Percentiles rank a stretch among this genome's conserved stretches.
Conservation (phyloP, 768 basidiomycete genomes). For the Saitozyma sp. region DNA sequence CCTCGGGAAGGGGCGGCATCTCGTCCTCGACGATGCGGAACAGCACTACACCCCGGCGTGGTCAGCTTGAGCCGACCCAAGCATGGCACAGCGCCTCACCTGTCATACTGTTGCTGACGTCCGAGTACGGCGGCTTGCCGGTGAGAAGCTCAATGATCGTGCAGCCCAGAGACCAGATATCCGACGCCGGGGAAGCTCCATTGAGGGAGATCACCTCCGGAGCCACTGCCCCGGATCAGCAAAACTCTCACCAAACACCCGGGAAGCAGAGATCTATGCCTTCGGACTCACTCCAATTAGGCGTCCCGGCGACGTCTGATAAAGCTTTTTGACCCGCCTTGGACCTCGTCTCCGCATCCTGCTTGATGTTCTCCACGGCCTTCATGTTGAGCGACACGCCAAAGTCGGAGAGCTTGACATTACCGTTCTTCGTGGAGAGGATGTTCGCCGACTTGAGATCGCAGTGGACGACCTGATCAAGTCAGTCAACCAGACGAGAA, state of each 20-base stretch:
- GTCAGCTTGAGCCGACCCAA: background rate
- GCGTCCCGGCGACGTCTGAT: slow-evolving; percentile 71
- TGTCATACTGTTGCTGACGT: slow-evolving; percentile 85
- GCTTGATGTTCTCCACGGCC: slow-evolving; percentile 70
- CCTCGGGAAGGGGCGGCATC: slow-evolving; percentile 80
- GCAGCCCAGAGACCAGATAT: slow-evolving; percentile 71
- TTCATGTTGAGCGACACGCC: slow-evolving; percentile 94
- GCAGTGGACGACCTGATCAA: slow-evolving; percentile 84
- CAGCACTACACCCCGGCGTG: slow-evolving; percentile 66
- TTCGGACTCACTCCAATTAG: slow-evolving; percentile 80
- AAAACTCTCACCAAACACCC: background rate
- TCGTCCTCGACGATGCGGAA: slow-evolving; percentile 95
- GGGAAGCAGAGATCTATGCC: background rate
- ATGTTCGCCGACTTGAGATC: slow-evolving; percentile 99
- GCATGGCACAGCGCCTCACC: slow-evolving; percentile 57
- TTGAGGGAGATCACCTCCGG: slow-evolving; percentile 95
- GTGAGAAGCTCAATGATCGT: slow-evolving; percentile 92
- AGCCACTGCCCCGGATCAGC: slow-evolving; percentile 61
- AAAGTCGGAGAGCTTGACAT: slow-evolving; percentile 95
- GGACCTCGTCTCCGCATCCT: slow-evolving; percentile 56
- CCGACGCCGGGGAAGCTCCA: slow-evolving; percentile 66
- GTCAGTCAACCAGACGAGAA: slow-evolving; percentile 1
- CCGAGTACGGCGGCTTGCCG: slow-evolving; percentile 86
- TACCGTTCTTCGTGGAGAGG: slow-evolving; percentile 96
- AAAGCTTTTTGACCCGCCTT: slow-evolving; percentile 46